Evolutionary conservation across 257 asterid genomes (phyloP), one percentile per base, ranked within the genome.

Genomic region (Gentiana straminea): DNA sequence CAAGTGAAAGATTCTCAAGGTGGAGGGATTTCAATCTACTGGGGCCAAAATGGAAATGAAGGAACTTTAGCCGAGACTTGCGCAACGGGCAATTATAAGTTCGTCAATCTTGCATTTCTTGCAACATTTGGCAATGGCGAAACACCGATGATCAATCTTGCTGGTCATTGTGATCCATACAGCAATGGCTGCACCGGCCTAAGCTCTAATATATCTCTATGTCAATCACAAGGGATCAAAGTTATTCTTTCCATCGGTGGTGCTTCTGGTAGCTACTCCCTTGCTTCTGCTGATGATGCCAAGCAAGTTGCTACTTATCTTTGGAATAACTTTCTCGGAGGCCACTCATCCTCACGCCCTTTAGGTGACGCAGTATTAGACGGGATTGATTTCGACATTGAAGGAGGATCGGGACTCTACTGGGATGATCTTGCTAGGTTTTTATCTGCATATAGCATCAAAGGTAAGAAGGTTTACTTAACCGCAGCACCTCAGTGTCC

Each of bases 21-120:
- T 13, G 83, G 85, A 62, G 67, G 75, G 13, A 78, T 81, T 11
- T 58, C 85, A 10, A 71, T 81, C 37, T 78, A 74, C 63, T 74
- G 82, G 84, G 84, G 84, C 2, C 84, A 79, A 34, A 79, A 82
- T 13, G 79, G 80, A n/a, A 70, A 70, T 7, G 90, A 79, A 54
- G 82, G 82, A 10, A 76, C 90, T 3, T 35, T 79, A 3, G 65
- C 78, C 0, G 71, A 66, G 2, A 74, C 86, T 7, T 76, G 90
- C 32, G 70, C 80, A 46, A 62, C 71, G 0, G 81, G 82, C 0
- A 74, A 70, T 73, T 79, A 72, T 45, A 43, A 74, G 4, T 67
- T 68, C 12, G 80, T 79, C 5, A 62, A 62, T 58, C 6, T 82
- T 34, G 79, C 79, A 24, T 79, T 81, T 58, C 83, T 79, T 36